A percentile compares a stretch with the other conserved stretches of the same genome.
Evolutionary conservation across 2,329 filamentous ascomycete genomes (phyloP).

Genomic region (Ophiostoma himal-ulmi): DNA sequence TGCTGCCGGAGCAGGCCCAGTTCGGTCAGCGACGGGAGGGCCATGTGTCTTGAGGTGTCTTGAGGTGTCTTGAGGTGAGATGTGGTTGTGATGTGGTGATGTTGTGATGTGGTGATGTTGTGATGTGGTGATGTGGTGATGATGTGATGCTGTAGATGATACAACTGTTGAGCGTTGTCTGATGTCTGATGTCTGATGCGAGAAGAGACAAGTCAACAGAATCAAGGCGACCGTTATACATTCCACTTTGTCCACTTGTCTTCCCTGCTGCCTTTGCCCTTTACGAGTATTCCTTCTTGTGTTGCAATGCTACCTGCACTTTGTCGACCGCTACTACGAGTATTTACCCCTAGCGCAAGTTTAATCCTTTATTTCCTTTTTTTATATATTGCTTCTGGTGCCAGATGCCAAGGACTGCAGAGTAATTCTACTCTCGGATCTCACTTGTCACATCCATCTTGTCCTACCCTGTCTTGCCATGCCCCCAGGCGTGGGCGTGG

Average conservation of each 20-base stretch:
- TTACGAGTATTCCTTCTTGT: too few species aligned
- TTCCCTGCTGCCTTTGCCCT: too few species aligned
- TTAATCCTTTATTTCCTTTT: too few species aligned
- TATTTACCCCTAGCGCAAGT: too few species aligned
- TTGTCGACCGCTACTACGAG: too few species aligned
- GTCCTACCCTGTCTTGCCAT: not conserved
- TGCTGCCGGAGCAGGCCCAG: conserved; percentile 22
- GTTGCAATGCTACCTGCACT: too few species aligned
- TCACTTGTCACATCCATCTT: conserved; percentile 15
- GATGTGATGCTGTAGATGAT: not conserved
- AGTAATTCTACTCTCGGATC: conserved; percentile 15
- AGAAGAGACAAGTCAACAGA: not conserved
- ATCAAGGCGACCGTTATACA: too few species aligned
- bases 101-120: not conserved
- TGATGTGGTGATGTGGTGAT: not conserved
- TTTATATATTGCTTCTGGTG: not conserved
- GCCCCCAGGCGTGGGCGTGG: not conserved
- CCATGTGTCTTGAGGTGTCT: not conserved
- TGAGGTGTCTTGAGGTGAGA: not conserved
- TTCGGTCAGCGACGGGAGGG: conserved; percentile 22
- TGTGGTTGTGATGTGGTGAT: not conserved
- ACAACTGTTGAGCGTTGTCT: not conserved
- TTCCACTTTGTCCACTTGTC: too few species aligned
- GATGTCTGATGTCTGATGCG: not conserved
- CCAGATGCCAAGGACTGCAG: too few species aligned